Evolutionary conservation across 495 filamentous ascomycete species (phyloP).

Genomic region (Emericellopsis terricola): DNA sequence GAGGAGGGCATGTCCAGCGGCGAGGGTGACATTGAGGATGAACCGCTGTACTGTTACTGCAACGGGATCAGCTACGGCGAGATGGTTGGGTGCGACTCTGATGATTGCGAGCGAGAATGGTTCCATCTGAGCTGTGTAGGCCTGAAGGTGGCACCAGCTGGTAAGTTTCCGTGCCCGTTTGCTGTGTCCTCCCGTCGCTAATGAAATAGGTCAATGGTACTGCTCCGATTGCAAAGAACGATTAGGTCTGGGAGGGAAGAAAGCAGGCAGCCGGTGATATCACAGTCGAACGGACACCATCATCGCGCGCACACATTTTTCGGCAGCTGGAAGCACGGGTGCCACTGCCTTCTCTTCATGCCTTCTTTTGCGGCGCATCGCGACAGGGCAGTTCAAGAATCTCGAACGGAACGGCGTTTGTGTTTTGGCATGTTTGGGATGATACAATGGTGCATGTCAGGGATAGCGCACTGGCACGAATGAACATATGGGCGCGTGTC

Average conservation of each 20-base stretch:
- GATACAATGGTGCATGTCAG: too few relatives aligned
- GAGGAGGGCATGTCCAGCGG: constrained; percentile 18
- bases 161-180: constrained; percentile 73
- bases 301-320: too few relatives aligned
- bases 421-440: too few relatives aligned
- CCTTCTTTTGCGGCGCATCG: too few relatives aligned
- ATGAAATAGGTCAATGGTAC: constrained; percentile 78
- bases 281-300: too few relatives aligned
- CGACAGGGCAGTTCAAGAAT: too few relatives aligned
- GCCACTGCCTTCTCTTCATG: too few relatives aligned
- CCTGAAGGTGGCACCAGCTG: constrained; percentile 64
- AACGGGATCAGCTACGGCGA: constrained; percentile 86
- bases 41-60: constrained; percentile 86
- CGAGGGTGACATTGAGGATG: constrained; percentile 42
- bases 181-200: background rate
- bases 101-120: constrained; percentile 78
- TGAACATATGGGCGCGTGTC: too few relatives aligned
- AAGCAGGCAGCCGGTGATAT: constrained; percentile 17
- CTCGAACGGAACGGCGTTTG: too few relatives aligned
- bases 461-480: too few relatives aligned
- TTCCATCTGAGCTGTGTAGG: constrained; percentile 92
- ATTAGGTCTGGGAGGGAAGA: constrained; percentile 30
- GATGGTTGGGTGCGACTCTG: constrained; percentile 95
- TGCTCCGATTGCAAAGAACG: constrained; percentile 72
- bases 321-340: too few relatives aligned